Percentiles rank a stretch among this genome's conserved stretches.
These are phyloP conservation scores for Inga oerstediana DNA, from an alignment of 306 rosid species.

Conservation along the genomic window DNA sequence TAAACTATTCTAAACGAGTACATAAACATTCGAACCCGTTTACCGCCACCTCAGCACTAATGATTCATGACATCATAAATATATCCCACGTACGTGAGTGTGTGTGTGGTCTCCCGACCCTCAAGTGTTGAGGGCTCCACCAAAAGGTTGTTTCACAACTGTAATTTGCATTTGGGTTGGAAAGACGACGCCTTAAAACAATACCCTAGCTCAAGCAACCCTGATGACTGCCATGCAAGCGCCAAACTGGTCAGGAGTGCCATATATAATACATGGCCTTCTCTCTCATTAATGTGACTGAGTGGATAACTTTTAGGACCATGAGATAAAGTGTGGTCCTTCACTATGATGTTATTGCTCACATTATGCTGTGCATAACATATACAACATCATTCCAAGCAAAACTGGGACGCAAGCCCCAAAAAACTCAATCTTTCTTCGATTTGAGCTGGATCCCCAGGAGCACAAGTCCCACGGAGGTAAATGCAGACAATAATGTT, in stretches of 20 bases:
- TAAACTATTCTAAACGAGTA: no score
- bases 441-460: constrained; percentile 78
- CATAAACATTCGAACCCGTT: no score
- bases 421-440: constrained; percentile 49
- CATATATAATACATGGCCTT: neutral
- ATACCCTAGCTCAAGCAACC: neutral
- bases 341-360: neutral
- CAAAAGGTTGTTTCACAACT: no score
- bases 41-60: no score
- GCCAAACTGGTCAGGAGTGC: neutral
- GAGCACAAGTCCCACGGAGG: constrained; percentile 71
- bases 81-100: no score
- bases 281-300: neutral
- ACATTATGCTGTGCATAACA: constrained; percentile 22
- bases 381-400: constrained; percentile 31
- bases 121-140: no score
- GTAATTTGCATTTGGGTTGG: neutral
- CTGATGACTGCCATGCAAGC: neutral
- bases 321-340: neutral
- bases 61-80: no score
- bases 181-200: neutral
- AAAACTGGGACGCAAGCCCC: constrained; percentile 22
- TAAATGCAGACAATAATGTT: constrained; percentile 60
- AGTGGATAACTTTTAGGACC: constrained; percentile 28
- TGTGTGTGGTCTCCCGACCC: no score